Evolutionary conservation across 257 asterid genomes (phyloP), one percentile per base, ranked within the genome.

Genomic region (Sherardia arvensis): DNA sequence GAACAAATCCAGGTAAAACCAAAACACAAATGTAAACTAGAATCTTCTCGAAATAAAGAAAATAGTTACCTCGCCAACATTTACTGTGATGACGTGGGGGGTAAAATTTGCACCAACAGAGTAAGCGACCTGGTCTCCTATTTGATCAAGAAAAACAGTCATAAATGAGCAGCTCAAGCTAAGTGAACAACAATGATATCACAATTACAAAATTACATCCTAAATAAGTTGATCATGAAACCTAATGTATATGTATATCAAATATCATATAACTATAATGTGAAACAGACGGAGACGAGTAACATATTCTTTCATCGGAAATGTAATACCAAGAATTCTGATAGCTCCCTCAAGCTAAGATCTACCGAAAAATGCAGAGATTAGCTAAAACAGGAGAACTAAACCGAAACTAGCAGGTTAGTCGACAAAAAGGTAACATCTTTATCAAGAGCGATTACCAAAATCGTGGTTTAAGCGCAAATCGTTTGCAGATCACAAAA

Each of bases 71-170:
- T 67, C 65, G 32, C 71, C 71, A 9, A 64, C 59, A 67, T 67
- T 67, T n/a, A 67, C 71, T 26, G 71, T 67, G 65, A 91, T 74
- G 78, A 84, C 87, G 30, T 91, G 96, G 2, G 94, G 92, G 5
- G 81, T 79, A 72, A 91, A 83, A 74, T 81, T 81, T 75, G 84
- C 95, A 62, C 94, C 84, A 27, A 30, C 80, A 14, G 92, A 77
- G 68, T 57, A 67, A 33, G 82, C 62, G 71, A 64, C 66, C 63
- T 66, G 68, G 34, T 77, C 81, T 58, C 88, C 96, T 80, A 27
- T 71, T 77, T 68, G 30, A 70, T 57, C 25, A 43, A 23, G 53
- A 62, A 65, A 65, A 30, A 40, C 18, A 36, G 12, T 17, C 60
- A 55, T 59, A 65, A 33, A 59, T 58, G 34, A 61, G 68, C 51